Percentiles rank a stretch among this genome's conserved stretches.
Evolutionary conservation across 1,139 yeast species (phyloP).

Genomic region (Zygosaccharomyces sapae): DNA sequence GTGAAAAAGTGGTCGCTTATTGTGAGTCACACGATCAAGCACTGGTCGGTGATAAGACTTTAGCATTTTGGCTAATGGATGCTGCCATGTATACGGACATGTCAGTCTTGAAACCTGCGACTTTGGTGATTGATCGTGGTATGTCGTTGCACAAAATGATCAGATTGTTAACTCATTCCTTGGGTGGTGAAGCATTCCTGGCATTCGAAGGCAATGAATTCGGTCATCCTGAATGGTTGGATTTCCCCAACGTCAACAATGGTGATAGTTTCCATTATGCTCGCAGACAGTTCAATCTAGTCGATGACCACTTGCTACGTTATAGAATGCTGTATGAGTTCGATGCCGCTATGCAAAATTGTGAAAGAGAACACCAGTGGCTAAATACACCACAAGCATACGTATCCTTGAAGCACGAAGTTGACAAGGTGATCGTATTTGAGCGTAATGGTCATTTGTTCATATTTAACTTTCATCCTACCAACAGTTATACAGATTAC

Average conservation of each 20-base stretch:
- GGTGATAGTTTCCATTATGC: slow-evolving; percentile 88
- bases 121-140: slow-evolving; percentile 83
- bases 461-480: slow-evolving; percentile 85
- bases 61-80: slow-evolving; percentile 98
- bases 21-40: slow-evolving; percentile 98
- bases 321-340: slow-evolving; percentile 74
- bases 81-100: slow-evolving; percentile 96
- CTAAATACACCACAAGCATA: slow-evolving; percentile 76
- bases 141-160: slow-evolving; percentile 86
- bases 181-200: slow-evolving; percentile 95
- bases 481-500: slow-evolving; percentile 77
- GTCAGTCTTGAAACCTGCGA: slow-evolving; percentile 69
- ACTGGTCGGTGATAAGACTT: slow-evolving; percentile 90
- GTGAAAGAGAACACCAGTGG: slow-evolving; percentile 69
- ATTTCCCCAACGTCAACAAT: slow-evolving; percentile 90
- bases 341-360: slow-evolving; percentile 77
- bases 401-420: slow-evolving; percentile 80
- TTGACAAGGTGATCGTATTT: slow-evolving; percentile 81
- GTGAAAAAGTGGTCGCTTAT: slow-evolving; percentile 86
- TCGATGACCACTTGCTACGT: slow-evolving; percentile 72
- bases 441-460: slow-evolving; percentile 84
- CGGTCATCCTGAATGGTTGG: slow-evolving; percentile 99
- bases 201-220: slow-evolving; percentile 97
- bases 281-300: slow-evolving; percentile 85
- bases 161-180: slow-evolving; percentile 74